phyloP scores from a whole-genome alignment of 2,329 filamentous ascomycete genomes.

The Byssothecium circinans region DNA sequence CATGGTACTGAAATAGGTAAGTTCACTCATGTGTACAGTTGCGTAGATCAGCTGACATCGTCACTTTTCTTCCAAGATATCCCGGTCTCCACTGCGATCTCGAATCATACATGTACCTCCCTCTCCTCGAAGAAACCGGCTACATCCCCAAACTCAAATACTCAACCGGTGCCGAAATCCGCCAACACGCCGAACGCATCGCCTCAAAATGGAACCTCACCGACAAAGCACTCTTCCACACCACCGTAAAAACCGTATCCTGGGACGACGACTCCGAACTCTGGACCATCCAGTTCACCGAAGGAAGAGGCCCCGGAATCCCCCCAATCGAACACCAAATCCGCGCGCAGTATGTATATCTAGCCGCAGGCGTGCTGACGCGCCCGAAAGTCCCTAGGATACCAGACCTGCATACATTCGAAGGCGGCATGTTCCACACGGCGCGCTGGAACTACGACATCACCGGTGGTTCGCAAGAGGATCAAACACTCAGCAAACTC shows the following conservation, averaged over 20 bases:
- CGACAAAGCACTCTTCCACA: conserved; percentile 49
- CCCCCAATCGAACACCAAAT: conserved; percentile 12
- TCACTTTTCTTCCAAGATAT: conserved; percentile 15
- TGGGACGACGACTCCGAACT: conserved; percentile 48
- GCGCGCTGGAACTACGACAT: conserved; percentile 49
- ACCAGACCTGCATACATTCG: conserved; percentile 41
- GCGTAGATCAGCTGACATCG: not conserved
- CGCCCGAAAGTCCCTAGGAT: conserved; percentile 47
- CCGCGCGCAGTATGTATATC: conserved; percentile 34
- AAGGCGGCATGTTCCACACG: conserved; percentile 49
- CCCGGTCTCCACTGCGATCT: conserved; percentile 9
- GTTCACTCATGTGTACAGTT: too few relatives aligned
- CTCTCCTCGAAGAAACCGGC: conserved; percentile 7
- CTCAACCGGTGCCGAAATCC: conserved; percentile 47
- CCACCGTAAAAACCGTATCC: conserved; percentile 41
- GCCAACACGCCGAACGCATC: conserved; percentile 47
- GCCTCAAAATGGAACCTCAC: conserved; percentile 47
- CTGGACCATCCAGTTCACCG: conserved; percentile 12
- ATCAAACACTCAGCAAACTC: conserved; percentile 28
- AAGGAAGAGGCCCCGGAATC: conserved; percentile 13
- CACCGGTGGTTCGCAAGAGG: conserved; percentile 43
- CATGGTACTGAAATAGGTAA: conserved; percentile 11
- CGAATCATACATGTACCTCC: conserved; percentile 11
- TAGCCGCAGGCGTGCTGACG: conserved; percentile 44
- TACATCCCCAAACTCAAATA: conserved; percentile 50